Percentiles rank a stretch among this genome's conserved stretches.
These are phyloP conservation scores for Leccinum fallax DNA, from an alignment of 1,284 basidiomycete species.

Conservation along the genomic window DNA sequence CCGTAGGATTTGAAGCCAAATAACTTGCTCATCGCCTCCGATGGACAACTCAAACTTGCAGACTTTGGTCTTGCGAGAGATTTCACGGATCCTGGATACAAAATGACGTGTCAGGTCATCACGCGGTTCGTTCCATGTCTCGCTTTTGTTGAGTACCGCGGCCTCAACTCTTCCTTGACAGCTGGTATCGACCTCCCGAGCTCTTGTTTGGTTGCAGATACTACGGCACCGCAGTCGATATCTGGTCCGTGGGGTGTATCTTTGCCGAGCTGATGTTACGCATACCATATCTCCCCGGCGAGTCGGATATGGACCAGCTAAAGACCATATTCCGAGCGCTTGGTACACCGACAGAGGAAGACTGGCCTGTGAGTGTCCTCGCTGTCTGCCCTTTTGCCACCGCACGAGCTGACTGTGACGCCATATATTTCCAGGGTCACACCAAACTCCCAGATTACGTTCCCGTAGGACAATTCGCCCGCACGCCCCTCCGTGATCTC, in stretches of 20 bases:
- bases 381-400: neutral
- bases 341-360: constrained; percentile 93
- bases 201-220: constrained; percentile 86
- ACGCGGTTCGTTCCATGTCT: constrained; percentile 63
- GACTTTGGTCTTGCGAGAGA: constrained; percentile 99
- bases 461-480: constrained; percentile 80
- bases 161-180: constrained; percentile 35
- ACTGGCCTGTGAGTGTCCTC: constrained; percentile 80
- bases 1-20: constrained; percentile 98
- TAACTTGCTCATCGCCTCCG: constrained; percentile 91
- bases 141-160: neutral
- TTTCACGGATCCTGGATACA: constrained; percentile 88
- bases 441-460: constrained; percentile 89
- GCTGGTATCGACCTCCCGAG: constrained; percentile 98
- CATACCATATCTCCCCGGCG: constrained; percentile 91
- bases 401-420: neutral
- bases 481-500: constrained; percentile 79
- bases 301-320: constrained; percentile 95
- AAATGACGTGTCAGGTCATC: constrained; percentile 99
- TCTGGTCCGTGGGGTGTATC: constrained; percentile 96
- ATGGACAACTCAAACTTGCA: constrained; percentile 94
- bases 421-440: constrained; percentile 62
- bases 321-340: constrained; percentile 94
- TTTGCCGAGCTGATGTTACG: constrained; percentile 95
- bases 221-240: constrained; percentile 88